A percentile compares a stretch with the other conserved stretches of the same genome.
These are phyloP conservation scores for Neonectria punicea DNA, from an alignment of 2,329 filamentous ascomycete genomes.

Conservation along the genomic window DNA sequence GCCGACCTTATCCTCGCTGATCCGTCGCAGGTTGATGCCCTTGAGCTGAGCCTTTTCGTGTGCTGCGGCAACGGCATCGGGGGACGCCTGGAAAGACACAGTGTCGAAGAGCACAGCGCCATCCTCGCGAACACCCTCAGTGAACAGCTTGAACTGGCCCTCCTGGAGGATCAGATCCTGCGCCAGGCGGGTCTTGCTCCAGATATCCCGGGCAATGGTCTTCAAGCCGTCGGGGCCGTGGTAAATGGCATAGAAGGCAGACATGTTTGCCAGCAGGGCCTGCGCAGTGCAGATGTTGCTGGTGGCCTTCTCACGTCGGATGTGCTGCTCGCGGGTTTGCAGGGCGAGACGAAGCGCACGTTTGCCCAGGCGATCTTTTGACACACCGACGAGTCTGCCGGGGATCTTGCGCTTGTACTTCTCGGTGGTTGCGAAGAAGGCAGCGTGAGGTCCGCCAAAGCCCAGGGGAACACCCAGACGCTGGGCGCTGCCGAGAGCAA, in stretches of 20 bases:
- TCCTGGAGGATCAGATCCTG: constrained; percentile 60
- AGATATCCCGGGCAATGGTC: constrained; percentile 82
- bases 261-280: constrained; percentile 94
- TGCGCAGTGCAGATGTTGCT: constrained; percentile 98
- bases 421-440: constrained; percentile 84
- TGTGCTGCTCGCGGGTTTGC: constrained; percentile 96
- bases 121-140: constrained; percentile 65
- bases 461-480: constrained; percentile 92
- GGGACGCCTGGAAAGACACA: constrained; percentile 69
- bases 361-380: constrained; percentile 86
- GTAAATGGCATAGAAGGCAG: constrained; percentile 91
- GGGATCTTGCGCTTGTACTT: constrained; percentile 96
- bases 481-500: constrained; percentile 93
- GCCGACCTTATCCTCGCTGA: constrained; percentile 45
- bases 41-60: constrained; percentile 36
- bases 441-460: constrained; percentile 91
- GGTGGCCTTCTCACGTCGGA: constrained; percentile 93
- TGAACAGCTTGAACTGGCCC: constrained; percentile 70
- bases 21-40: constrained; percentile 43
- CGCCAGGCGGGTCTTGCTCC: constrained; percentile 74
- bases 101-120: constrained; percentile 81
- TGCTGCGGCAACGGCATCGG: constrained; percentile 38
- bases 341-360: constrained; percentile 70
- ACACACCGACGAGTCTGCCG: constrained; percentile 87
- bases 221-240: constrained; percentile 88